phyloP scores from a whole-genome alignment of 192 early-diverging fungal species.

The Mortierella alpina region DNA sequence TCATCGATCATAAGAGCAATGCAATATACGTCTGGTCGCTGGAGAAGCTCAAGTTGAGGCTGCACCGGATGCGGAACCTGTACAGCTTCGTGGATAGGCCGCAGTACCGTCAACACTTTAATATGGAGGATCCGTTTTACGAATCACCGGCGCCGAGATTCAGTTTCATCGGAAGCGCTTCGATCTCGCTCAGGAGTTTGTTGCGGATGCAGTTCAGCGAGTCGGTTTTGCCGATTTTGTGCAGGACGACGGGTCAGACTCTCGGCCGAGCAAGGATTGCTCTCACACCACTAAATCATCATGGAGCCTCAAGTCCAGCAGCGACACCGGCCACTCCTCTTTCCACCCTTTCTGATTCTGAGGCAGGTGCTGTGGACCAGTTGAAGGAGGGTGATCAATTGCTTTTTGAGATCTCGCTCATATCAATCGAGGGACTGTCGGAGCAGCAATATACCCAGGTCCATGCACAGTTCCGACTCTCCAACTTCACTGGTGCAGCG shows the following conservation, averaged over 20 bases:
- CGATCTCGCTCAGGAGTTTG: constrained; percentile 55
- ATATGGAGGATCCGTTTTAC: constrained; percentile 72
- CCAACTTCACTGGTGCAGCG: constrained; percentile 62
- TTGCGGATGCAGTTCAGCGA: constrained; percentile 55
- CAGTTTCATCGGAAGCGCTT: constrained; percentile 64
- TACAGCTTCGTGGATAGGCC: constrained; percentile 71
- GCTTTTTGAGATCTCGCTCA: constrained; percentile 74
- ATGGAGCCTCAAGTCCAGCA: background rate
- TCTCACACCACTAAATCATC: constrained; percentile 52
- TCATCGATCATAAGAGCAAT: constrained; percentile 65
- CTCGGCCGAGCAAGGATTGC: constrained; percentile 53
- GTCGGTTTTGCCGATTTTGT: constrained; percentile 55
- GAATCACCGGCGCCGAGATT: constrained; percentile 64
- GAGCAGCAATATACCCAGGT: constrained; percentile 76
- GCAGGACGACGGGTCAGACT: constrained; percentile 56
- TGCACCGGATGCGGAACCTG: constrained; percentile 80
- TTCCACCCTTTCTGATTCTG: background rate
- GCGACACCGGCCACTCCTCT: background rate
- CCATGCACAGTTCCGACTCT: constrained; percentile 76
- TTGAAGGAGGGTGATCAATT: constrained; percentile 63
- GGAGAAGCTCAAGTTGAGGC: constrained; percentile 63
- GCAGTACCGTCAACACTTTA: constrained; percentile 67
- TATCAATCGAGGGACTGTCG: constrained; percentile 69
- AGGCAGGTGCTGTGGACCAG: constrained; percentile 2
- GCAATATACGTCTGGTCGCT: constrained; percentile 75